Percentiles rank a stretch among this genome's conserved stretches.
phyloP scores from a whole-genome alignment of 192 early-diverging fungal genomes.

The Umbelopsis vinacea region DNA sequence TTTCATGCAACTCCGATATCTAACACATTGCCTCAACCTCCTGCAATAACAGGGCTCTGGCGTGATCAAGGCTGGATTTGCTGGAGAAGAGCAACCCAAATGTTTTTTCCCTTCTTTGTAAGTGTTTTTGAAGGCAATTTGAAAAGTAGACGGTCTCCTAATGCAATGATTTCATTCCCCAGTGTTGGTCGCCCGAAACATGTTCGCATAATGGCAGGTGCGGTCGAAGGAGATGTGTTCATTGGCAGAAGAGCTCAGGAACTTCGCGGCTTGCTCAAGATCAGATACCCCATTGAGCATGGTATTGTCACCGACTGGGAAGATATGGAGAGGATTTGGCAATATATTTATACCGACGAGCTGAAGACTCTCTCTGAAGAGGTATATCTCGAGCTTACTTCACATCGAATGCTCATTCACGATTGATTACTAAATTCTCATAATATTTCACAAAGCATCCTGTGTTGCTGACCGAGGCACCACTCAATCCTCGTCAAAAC shows the following conservation, averaged over 20 bases:
- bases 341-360: slow-evolving; percentile 96
- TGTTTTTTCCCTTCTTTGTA: slow-evolving; percentile 94
- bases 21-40: neutral
- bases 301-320: slow-evolving; percentile 98
- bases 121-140: slow-evolving; percentile 29
- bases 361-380: slow-evolving; percentile 95
- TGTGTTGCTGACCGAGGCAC: slow-evolving; percentile 96
- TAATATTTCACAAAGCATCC: slow-evolving; percentile 73
- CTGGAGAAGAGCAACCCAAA: slow-evolving; percentile 97
- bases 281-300: slow-evolving; percentile 97
- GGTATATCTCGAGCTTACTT: slow-evolving; percentile 48
- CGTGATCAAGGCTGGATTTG: slow-evolving; percentile 98
- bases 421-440: neutral
- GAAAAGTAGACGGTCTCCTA: neutral
- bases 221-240: slow-evolving; percentile 94
- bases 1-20: slow-evolving; percentile 20
- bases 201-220: slow-evolving; percentile 95
- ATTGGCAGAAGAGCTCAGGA: slow-evolving; percentile 97
- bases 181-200: slow-evolving; percentile 97
- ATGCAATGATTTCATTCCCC: neutral
- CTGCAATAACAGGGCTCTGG: slow-evolving; percentile 85
- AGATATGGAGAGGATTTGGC: slow-evolving; percentile 99
- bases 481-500: slow-evolving; percentile 91
- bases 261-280: slow-evolving; percentile 88
- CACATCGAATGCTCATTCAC: neutral